Base-by-base conservation (phyloP, 768 basidiomycete species). In the Pleurotus djamor region DNA sequence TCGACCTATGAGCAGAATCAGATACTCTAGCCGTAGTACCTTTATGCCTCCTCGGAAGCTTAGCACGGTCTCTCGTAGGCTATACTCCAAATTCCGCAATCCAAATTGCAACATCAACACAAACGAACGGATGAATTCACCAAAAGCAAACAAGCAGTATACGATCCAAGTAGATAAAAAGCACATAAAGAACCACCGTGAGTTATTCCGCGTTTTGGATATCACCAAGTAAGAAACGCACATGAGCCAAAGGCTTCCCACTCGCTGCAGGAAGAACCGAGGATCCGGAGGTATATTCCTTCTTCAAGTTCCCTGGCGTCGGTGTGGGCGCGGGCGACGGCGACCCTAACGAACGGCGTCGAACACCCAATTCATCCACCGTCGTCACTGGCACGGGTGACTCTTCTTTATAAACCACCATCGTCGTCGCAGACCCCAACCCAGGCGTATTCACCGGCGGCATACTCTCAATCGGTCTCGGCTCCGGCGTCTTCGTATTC, bases 141-240 rank as follows among this genome's bases (percentile, higher is more conserved):
- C 59, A 66, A 57, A 62, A 71, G 66, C 67, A 67, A 66, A 17
- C 70, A 71, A 71, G 63, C 63, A 67, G 61, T 63, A 33, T 49
- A 59, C 67, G 67, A 67, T 68, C 72, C 68, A 68, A 62, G 68
- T 61, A 60, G 67, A 65, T 62, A 60, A 59, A 62, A 67, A 60
- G 66, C 69, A 65, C 65, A 61, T 61, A 66, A 67, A 58, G 66
- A 66, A 67, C 67, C 64, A 65, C 64, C 74, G 76, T 77, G 74
- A 85, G 80, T 76, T 80, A 72, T 70, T 72, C 79, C 51, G n/a
- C 75, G 72, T 71, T 64, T 68, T 67, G 69, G 68, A 71, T 69
- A 78, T 83, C 78, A 84, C 85, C 87, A 78, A 79, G 41, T 44
- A 85, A 83, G 79, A 83, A 82, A 92, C 91, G 89, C 85, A 93